These are phyloP conservation scores for Trichoderma brevicompactum DNA, from an alignment of 2,329 filamentous ascomycete species.

Conservation along the genomic window DNA sequence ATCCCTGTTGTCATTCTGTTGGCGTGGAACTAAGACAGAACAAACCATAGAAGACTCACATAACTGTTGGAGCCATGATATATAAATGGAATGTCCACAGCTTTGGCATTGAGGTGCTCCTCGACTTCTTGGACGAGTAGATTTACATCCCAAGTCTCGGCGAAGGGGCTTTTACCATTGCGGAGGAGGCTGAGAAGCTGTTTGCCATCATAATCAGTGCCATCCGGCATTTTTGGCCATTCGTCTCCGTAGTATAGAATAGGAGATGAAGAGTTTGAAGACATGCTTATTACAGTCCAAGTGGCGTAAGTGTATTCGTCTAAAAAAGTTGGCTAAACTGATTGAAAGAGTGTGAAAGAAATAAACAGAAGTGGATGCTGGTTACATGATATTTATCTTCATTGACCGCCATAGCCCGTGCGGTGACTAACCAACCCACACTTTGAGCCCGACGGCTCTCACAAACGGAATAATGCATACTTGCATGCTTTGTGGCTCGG, in stretches of 20 bases:
- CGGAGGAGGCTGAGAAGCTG: not conserved
- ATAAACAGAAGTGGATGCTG: no score
- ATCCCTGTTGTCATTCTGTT: not conserved
- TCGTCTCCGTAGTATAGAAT: not conserved
- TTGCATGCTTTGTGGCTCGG: no score
- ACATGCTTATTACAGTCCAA: no score
- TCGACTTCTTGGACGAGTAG: not conserved
- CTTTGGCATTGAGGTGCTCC: not conserved
- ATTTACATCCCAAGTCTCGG: not conserved
- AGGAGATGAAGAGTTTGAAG: not conserved
- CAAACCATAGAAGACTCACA: not conserved
- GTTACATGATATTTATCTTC: no score
- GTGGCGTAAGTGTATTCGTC: no score
- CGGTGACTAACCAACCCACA: no score
- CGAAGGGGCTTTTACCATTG: not conserved
- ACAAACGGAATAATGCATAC: no score
- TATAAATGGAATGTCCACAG: not conserved
- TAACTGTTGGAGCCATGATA: not conserved
- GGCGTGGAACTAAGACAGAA: not conserved
- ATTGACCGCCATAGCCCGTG: no score
- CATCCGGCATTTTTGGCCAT: not conserved
- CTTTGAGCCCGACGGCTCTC: no score
- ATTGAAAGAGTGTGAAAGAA: no score
- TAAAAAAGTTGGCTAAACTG: no score
- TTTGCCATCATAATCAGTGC: not conserved